A percentile compares a stretch with the other conserved stretches of the same genome.
Conservation (phyloP, 805 yeast species). For the Monosporozyma yasuniensis region DNA sequence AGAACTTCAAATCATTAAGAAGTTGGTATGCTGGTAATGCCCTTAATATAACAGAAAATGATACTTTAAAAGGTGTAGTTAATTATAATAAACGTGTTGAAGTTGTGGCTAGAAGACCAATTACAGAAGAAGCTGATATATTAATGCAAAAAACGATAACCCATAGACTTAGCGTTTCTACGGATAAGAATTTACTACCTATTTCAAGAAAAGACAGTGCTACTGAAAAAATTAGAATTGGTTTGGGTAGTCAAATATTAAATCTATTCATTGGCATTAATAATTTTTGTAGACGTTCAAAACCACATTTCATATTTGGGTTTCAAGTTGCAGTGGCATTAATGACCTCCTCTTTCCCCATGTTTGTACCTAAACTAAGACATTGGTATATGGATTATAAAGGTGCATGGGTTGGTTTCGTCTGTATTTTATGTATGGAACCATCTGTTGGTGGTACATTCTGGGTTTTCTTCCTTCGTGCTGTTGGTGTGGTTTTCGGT, state of each 20-base stretch:
- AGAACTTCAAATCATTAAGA: slow-evolving; percentile 28
- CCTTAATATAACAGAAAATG: slow-evolving; percentile 27
- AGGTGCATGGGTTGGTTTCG: slow-evolving; percentile 49
- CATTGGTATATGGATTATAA: slow-evolving; percentile 41
- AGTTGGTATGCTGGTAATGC: slow-evolving; percentile 30
- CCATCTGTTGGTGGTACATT: slow-evolving; percentile 45
- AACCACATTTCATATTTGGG: slow-evolving; percentile 37
- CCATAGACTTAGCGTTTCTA: slow-evolving; percentile 1
- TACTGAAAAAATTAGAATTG: not conserved
- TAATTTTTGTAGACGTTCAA: slow-evolving; percentile 15
- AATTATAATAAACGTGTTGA: slow-evolving; percentile 7
- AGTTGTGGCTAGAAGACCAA: slow-evolving; percentile 18
- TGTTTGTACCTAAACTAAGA: slow-evolving; percentile 39
- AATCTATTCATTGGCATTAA: slow-evolving; percentile 8
- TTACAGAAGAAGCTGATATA: slow-evolving; percentile 22
- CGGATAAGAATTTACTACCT: not conserved
- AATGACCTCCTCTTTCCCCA: slow-evolving; percentile 42
- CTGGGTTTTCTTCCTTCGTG: slow-evolving; percentile 39
- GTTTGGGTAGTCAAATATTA: not conserved
- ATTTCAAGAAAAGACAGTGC: not conserved
- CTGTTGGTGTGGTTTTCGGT: slow-evolving; percentile 40
- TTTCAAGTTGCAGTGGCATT: slow-evolving; percentile 38
- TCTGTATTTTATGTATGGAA: slow-evolving; percentile 40
- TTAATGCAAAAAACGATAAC: slow-evolving; percentile 15
- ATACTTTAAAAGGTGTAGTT: slow-evolving; percentile 29